Percentiles rank a stretch among this genome's conserved stretches.
These are phyloP conservation scores for Ulota crispa DNA, from an alignment of 225 moss, liverwort and hornwort species.

Conservation along the genomic window DNA sequence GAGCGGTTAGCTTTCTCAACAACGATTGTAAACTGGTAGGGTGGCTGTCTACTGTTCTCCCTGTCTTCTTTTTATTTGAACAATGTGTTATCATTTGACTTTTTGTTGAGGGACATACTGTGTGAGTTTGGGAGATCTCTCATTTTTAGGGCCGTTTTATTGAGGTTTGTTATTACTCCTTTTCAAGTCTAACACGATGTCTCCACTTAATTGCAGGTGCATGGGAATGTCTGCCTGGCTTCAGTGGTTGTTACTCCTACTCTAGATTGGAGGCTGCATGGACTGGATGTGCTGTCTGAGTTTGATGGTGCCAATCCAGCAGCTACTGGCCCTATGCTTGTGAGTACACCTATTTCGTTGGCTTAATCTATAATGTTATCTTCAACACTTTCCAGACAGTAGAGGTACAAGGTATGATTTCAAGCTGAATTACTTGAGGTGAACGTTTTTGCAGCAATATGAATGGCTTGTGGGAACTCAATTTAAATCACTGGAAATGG, in stretches of 20 bases:
- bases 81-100: not conserved
- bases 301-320: conserved; percentile 91
- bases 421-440: conserved; percentile 21
- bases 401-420: not conserved
- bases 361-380: not conserved
- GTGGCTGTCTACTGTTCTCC: conserved; percentile 7
- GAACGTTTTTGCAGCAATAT: conserved; percentile 67
- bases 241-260: conserved; percentile 91
- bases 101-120: not conserved
- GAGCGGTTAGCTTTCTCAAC: conserved; percentile 94
- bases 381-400: not conserved
- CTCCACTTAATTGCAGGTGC: conserved; percentile 56
- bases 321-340: conserved; percentile 86
- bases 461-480: conserved; percentile 85
- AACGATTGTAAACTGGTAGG: conserved; percentile 96
- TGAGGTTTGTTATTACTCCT: not conserved
- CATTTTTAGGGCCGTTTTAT: not conserved
- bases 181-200: not conserved
- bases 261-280: conserved; percentile 94
- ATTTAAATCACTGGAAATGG: conserved; percentile 84
- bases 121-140: not conserved
- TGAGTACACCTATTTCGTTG: conserved; percentile 33
- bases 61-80: not conserved
- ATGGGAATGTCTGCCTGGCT: conserved; percentile 92
- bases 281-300: conserved; percentile 89